phyloP scores from a whole-genome alignment of 306 rosid species.

The Biancaea sappan region DNA sequence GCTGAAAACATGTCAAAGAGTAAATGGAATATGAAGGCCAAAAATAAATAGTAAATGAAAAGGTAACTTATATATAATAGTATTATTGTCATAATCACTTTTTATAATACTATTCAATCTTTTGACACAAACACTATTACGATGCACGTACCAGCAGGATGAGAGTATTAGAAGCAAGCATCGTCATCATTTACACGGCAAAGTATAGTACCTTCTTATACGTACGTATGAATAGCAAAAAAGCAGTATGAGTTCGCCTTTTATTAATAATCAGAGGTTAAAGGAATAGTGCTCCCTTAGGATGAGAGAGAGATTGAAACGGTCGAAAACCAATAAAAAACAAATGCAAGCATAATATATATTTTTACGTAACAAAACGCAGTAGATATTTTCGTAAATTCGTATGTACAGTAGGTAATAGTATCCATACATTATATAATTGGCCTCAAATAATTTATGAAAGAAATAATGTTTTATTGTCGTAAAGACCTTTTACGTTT shows the following conservation, averaged over 20 bases:
- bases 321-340: constrained; percentile 1
- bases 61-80: no score
- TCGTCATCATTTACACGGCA: background rate
- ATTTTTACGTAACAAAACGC: constrained; percentile 10
- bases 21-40: background rate
- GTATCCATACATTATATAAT: background rate
- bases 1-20: constrained; percentile 46
- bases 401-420: background rate
- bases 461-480: background rate
- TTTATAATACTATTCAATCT: constrained; percentile 9
- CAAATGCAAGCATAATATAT: background rate
- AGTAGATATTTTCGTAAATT: background rate
- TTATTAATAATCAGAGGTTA: constrained; percentile 29
- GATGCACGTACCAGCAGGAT: constrained; percentile 37
- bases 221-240: background rate
- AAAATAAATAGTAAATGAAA: background rate
- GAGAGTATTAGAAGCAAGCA: constrained; percentile 17
- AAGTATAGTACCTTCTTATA: background rate
- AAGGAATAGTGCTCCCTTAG: constrained; percentile 23
- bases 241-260: background rate
- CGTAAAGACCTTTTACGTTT: constrained; percentile 26
- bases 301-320: background rate
- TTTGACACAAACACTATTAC: constrained; percentile 30
- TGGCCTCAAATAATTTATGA: background rate
- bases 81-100: constrained; percentile 10